phyloP scores from a whole-genome alignment of 1,284 basidiomycete genomes.

The Fomitopsis betulina region DNA sequence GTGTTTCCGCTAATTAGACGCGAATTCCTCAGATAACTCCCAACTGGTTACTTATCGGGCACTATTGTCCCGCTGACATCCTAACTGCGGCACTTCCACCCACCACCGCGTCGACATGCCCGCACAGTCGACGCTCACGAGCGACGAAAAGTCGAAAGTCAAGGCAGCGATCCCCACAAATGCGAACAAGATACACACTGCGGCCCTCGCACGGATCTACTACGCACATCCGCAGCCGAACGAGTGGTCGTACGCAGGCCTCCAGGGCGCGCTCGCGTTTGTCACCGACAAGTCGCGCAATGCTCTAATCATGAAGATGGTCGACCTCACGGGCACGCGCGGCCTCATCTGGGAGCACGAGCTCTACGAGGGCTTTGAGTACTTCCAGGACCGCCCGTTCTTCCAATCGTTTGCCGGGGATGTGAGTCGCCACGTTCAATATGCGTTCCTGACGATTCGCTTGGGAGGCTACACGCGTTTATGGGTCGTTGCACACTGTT shows the following conservation, averaged over 20 bases:
- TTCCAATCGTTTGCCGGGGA: slow-evolving; percentile 95
- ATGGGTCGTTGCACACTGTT: too few relatives aligned
- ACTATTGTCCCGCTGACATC: not conserved
- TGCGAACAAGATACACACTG: slow-evolving; percentile 71
- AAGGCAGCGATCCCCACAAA: slow-evolving; percentile 57
- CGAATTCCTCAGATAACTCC: not conserved
- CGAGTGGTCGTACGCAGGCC: slow-evolving; percentile 82
- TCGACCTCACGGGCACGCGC: slow-evolving; percentile 79
- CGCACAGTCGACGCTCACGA: slow-evolving; percentile 58
- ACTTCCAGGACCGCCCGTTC: slow-evolving; percentile 84
- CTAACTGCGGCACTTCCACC: not conserved
- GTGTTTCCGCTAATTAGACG: not conserved
- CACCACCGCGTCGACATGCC: slow-evolving; percentile 46
- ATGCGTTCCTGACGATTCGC: not conserved
- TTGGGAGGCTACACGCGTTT: not conserved
- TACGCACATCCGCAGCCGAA: slow-evolving; percentile 73
- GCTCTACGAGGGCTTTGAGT: slow-evolving; percentile 82
- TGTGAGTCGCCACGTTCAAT: slow-evolving; percentile 47
- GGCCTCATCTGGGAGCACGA: slow-evolving; percentile 96
- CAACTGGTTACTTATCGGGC: not conserved
- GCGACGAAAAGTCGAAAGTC: slow-evolving; percentile 75
- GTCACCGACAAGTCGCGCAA: slow-evolving; percentile 58
- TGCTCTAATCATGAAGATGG: slow-evolving; percentile 67
- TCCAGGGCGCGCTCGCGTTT: slow-evolving; percentile 82
- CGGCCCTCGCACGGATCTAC: slow-evolving; percentile 82